These are phyloP conservation scores for Sambucus nigra DNA, from an alignment of 129 eudicot species.

Conservation along the genomic window DNA sequence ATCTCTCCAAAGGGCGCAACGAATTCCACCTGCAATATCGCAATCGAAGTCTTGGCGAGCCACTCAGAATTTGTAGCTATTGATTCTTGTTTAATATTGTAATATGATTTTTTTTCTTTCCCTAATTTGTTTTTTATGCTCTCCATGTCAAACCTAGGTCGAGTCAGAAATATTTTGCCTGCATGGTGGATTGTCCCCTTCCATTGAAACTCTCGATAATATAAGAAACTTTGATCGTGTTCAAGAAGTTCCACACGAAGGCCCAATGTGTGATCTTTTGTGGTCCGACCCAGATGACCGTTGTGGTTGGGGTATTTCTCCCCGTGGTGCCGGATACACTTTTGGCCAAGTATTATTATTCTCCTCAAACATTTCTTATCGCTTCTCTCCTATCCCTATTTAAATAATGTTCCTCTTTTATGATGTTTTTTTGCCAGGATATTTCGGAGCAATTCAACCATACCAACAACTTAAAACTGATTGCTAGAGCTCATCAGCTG, in stretches of 20 bases:
- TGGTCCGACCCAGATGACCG: conserved; percentile 99
- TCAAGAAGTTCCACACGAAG: conserved; percentile 98
- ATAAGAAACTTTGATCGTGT: conserved; percentile 93
- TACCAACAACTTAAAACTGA: conserved; percentile 74
- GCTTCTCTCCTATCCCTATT: neutral
- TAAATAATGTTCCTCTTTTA: neutral
- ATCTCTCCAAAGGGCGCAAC: too few relatives aligned
- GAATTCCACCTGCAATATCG: too few relatives aligned
- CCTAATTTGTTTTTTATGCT: neutral
- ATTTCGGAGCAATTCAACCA: conserved; percentile 93
- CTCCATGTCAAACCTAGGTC: conserved; percentile 36
- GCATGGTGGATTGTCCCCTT: conserved; percentile 94
- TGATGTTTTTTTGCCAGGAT: conserved; percentile 37
- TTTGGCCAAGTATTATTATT: conserved; percentile 73
- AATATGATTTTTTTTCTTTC: neutral
- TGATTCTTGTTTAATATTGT: too few relatives aligned
- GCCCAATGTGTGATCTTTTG: conserved; percentile 93
- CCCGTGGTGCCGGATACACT: conserved; percentile 96
- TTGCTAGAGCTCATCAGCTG: conserved; percentile 93
- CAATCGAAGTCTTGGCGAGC: too few relatives aligned
- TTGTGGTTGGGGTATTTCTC: conserved; percentile 98
- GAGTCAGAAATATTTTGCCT: conserved; percentile 94
- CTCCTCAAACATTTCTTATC: neutral
- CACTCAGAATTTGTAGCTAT: too few relatives aligned
- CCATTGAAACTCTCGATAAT: conserved; percentile 81